Evolutionary conservation across 1,284 basidiomycete genomes (phyloP), one percentile per base, ranked within the genome.

Genomic region (Rhodotorula sp.): DNA sequence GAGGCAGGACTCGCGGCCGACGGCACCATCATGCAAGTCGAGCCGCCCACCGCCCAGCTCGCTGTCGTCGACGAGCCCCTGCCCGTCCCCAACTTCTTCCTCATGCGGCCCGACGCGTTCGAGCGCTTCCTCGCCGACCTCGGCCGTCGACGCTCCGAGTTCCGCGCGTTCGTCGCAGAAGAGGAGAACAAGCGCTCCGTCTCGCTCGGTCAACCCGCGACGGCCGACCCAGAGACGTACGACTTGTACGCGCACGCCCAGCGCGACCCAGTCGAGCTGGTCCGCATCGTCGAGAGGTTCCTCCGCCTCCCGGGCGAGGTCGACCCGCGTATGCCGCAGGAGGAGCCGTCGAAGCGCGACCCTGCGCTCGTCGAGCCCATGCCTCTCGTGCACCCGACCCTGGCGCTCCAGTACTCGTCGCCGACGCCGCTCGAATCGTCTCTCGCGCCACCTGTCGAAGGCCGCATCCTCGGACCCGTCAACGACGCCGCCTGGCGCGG

Each of bases 251-350:
- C 62, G 3, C 67, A 69, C 54, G 72, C 74, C 2, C 70, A 70
- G 56, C 51, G 59, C 29, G 55, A 66, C 46, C 66, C 70, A 32
- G 55, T 64, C 32, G 67, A 75, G 15, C 53, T 75, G 17, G 49
- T 61, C 36, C 54, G 65, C n/a, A 63, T 71, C 62, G 66, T 72
- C 67, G 72, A 74, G 49, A 61, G 66, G 13, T 75, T 75, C 72
- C 68, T 75, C 51, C 68, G 69, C 24, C 29, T 49, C 36, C 48
- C 54, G 2, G 10, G 30, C 0, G 39, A 44, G 19, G 39, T 44
- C 7, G 39, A 44, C 39, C 39, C 39, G 39, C 39, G 39, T 4
- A 10, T 44, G 3, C 39, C 39, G 9, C 13, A 13, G 13, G 39
- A 10, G 39, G 39, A 44, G 4, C 61, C 5, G 32, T 54, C 30